Evolutionary conservation across 2,329 filamentous ascomycete species (phyloP).

Genomic region (Fusarium decemcellulare): DNA sequence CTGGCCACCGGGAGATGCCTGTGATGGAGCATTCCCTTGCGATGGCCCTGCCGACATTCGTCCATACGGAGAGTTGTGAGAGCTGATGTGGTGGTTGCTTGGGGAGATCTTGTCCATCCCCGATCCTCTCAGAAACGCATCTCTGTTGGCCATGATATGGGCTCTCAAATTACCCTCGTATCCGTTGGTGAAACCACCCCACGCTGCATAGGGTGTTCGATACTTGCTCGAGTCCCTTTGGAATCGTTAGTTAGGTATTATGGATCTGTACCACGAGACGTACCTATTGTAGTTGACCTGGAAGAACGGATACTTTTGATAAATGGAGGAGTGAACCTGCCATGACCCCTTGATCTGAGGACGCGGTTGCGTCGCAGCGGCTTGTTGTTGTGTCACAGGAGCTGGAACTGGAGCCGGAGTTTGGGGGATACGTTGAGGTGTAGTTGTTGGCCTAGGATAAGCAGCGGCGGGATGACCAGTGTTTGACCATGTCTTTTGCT

Average conservation of each 20-base stretch:
- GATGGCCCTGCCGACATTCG: not conserved
- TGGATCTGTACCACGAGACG: constrained; percentile 22
- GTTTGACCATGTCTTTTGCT: constrained; percentile 30
- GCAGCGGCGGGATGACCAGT: not conserved
- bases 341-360: constrained; percentile 50
- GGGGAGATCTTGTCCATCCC: constrained; percentile 11
- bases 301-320: constrained; percentile 71
- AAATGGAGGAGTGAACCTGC: constrained; percentile 58
- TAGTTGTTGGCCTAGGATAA: constrained; percentile 4
- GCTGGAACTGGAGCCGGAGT: constrained; percentile 5
- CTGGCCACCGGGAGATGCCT: constrained; percentile 7
- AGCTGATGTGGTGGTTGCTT: constrained; percentile 1
- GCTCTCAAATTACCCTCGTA: constrained; percentile 68
- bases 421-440: constrained; percentile 12
- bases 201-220: constrained; percentile 70
- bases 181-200: constrained; percentile 72
- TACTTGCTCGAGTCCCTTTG: constrained; percentile 69
- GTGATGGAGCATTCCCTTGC: constrained; percentile 2
- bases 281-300: constrained; percentile 73
- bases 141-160: constrained; percentile 57
- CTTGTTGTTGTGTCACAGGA: constrained; percentile 22
- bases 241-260: constrained; percentile 30
- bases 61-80: constrained; percentile 14
- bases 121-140: constrained; percentile 48
- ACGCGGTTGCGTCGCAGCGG: constrained; percentile 16